Percentiles rank a stretch among this genome's conserved stretches.
phyloP scores from a whole-genome alignment of 2,329 filamentous ascomycete species.

The Cladophialophora yegresii region DNA sequence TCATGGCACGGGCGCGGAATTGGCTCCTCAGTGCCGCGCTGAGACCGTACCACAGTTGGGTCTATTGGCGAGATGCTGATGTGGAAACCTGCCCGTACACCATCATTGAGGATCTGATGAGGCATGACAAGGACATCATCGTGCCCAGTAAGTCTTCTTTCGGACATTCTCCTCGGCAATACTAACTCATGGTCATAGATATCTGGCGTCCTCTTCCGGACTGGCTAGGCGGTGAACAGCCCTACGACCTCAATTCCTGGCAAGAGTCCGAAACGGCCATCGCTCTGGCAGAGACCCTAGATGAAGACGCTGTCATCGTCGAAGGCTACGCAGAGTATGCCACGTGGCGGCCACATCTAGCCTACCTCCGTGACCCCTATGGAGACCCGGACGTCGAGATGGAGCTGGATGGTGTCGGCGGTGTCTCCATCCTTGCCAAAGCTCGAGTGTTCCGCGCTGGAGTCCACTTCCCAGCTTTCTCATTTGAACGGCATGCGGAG shows the following conservation, averaged over 20 bases:
- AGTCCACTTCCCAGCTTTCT: constrained; percentile 97
- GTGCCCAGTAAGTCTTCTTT: constrained; percentile 81
- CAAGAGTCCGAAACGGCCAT: constrained; percentile 97
- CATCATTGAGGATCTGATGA: constrained; percentile 96
- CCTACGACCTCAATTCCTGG: constrained; percentile 98
- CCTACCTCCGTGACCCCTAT: constrained; percentile 93
- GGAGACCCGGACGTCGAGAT: constrained; percentile 99
- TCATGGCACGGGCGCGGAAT: constrained; percentile 97
- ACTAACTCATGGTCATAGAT: constrained; percentile 56
- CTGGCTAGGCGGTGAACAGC: constrained; percentile 97
- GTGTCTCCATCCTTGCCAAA: constrained; percentile 95
- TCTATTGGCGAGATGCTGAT: constrained; percentile 98
- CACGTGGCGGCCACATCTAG: constrained; percentile 95
- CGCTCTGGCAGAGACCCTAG: constrained; percentile 87
- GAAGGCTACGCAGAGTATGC: constrained; percentile 99
- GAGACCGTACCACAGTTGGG: constrained; percentile 95
- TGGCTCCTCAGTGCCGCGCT: constrained; percentile 93
- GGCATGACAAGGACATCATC: constrained; percentile 97
- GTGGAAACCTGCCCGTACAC: constrained; percentile 97
- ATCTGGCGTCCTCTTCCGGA: constrained; percentile 98
- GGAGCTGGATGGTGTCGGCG: constrained; percentile 91
- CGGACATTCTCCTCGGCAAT: constrained; percentile 1
- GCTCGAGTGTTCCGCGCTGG: constrained; percentile 92
- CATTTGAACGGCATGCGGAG: constrained; percentile 97
- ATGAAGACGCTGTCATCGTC: constrained; percentile 97